Evolutionary conservation across 208 protist genomes (phyloP), one percentile per base, ranked within the genome.

Genomic region (Trypanosomatidae sp.): DNA sequence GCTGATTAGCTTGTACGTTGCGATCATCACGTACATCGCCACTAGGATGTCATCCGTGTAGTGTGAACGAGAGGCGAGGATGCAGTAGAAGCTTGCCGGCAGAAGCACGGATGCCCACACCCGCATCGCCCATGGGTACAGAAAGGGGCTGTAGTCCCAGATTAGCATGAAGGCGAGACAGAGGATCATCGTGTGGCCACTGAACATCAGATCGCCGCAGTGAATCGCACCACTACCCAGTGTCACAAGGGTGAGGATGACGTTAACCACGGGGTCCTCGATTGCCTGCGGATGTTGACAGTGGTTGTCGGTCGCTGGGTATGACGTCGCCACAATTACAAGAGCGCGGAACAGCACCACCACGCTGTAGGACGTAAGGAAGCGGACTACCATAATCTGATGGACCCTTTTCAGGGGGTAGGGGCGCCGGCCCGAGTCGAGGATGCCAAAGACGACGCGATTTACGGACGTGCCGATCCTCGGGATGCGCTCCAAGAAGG

Each of bases 171-270:
- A 71, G 59, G 81, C 74, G 28, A 95, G 68, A n/a, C 76, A 87
- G 36, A 96, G 66, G 55, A 90, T 94, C 71, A 97, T 91, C 1
- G 91, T 96, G 83, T 97, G 93, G 8, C 93, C 93, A 64, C 88
- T 94, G 75, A 94, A 97, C 87, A 97, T 92, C 13, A 97, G 76
- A 76, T 97, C 93, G 50, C 93, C 93, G 60, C 93, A 97, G 82
- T 97, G 93, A 33, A 96, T 93, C 15, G 87, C 79, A 17, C 80
- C 88, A 69, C 81, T 80, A 55, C 93, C 91, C 0, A 93, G 65
- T 6, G 93, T 97, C 10, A 95, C 85, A 19, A 97, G 72, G 9
- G 91, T 95, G 22, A 96, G 72, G 39, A 97, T 58, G 3, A 95
- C 74, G 65, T 97, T 97, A 30, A 85, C 73, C 6, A 94, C 0